Base-by-base conservation (phyloP, 805 yeast species). In the Metschnikowia cubensis region DNA sequence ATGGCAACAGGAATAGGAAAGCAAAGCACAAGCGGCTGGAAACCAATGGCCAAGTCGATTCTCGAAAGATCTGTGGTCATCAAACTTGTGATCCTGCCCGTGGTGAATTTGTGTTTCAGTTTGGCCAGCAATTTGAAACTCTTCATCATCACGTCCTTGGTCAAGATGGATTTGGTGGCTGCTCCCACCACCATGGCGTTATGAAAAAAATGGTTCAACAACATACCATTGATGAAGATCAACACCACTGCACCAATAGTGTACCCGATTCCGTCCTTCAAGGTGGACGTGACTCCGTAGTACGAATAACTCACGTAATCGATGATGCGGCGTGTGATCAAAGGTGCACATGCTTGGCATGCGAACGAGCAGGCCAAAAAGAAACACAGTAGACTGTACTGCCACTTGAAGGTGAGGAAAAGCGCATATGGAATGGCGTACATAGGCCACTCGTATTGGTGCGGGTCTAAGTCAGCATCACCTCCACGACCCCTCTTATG, bases 221-320 rank as follows among this genome's bases (percentile, higher is more conserved):
- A 62, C 41, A 73, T 57, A 11, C 77, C 77, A 53, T 70, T 71
- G 39, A 69, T 42, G 48, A 62, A 54, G 56, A 85, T 79, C 65
- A 90, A 70, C 1, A 71, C 55, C 38, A 83, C 76, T 10, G 87
- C 74, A 17, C 91, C 96, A 43, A 89, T 68, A 7, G 91, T 85
- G 57, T 80, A 86, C 7, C 94, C 96, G 17, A 87, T 73, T 51
- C 96, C 96, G 38, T 68, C 71, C 33, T 82, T 84, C 49, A 71
- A 68, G 8, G 71, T 64, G 22, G 66, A 56, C 10, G 68, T 67
- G 13, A 75, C 65, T 6, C 80, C 79, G 22, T 65, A 61, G 7
- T 78, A 76, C 46, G 77, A 75, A 43, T 63, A 61, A 55, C 78
- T 81, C n/a, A 87, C 87, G 57, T 80, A 87, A 39, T 71, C 72